Base-by-base conservation (phyloP, 768 basidiomycete species). In the Boletus rufocinnamomeus region DNA sequence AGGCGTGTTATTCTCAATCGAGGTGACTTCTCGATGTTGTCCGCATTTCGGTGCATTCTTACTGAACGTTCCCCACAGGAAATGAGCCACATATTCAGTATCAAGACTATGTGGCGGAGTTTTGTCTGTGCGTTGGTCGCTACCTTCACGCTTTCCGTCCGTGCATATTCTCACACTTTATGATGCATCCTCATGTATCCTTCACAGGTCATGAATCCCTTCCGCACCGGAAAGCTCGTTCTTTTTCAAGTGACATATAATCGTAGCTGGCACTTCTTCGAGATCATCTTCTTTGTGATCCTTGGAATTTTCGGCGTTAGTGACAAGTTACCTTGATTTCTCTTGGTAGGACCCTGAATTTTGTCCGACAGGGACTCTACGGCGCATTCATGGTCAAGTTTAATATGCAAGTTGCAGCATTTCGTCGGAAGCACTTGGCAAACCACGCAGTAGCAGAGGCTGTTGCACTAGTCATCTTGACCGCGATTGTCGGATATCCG, bases 231-330 rank as follows among this genome's bases (percentile, higher is more conserved):
- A 23, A 98, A 98, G 72, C 85, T 99, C 28, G 97, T 99, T 68
- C 77, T 98, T 60, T 99, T 99, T 77, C 95, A 98, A 70, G 93
- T 99, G 66, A 95, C 95, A 2, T 99, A 98, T 72, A 91, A 91
- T 70, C 84, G 96, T 34, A 94, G 95, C 67, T 99, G 97, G 97
- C 97, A 98, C 70, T 98, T 96, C 76, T 98, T 98, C 69, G 97
- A 98, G 69, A 91, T 99, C 51, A 88, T 97, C 19, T 96, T 96
- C 73, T 99, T 95, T 74, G 81, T 98, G 53, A 84, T 98, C 58
- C 84, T 99, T 43, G 97, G 97, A 11, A 82, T 98, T 60, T 99
- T 99, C 72, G 97, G 97, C 49, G 96, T 96, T 68, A 60, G 84
- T 75, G 17, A 43, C 47, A 57, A 28, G 44, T 50, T 35, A 50